Evolutionary conservation across 495 filamentous ascomycete species (phyloP), one percentile per base, ranked within the genome.

Genomic region (Neurospora tetrasperma): DNA sequence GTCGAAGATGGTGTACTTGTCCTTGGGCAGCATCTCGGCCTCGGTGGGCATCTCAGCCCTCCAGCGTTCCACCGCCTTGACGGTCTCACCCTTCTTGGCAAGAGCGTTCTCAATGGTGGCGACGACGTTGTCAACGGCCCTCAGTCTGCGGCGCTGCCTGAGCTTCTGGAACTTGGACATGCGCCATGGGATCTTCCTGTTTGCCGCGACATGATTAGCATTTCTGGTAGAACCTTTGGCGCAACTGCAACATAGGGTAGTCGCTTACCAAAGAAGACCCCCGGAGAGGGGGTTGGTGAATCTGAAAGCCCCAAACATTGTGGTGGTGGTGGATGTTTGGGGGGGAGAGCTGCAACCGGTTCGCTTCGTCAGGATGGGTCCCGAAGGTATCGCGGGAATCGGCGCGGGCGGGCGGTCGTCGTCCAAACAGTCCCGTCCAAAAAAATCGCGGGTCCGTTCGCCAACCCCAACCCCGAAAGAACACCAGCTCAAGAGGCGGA

Each of bases 1-100:
- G 83, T 96, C 94, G 84, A 98, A 99, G 74, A 99, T 90, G 27
- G 94, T 97, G 84, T 99, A 99, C 82, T 99, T 99, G 83, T 99
- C 96, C 82, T 89, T 91, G 62, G 96, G 90, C 80, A 96, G 80
- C 96, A 99, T 99, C 86, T 98, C 94, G 80, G 89, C 88, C 88
- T 99, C 96, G 40, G 89, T 92, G 27, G 96, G 96, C 96, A 99
- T 99, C 83, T 97, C 93, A 70, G 83, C 85, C 83, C 93, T 97
- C 96, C 96, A 99, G 75, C 89, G 85, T 81, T 94, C 89, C 72
- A 99, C 83, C 41, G 91, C 86, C 80, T 91, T 92, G 43, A 92
- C 84, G 4, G 82, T 89, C 79, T 90, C 82, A 70, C 91, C 89
- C 76, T 91, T 85, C 79, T 90, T 92, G 35, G 86, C 82, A 20